These are phyloP conservation scores for Talaromyces verruculosus DNA, from an alignment of 2,329 filamentous ascomycete species.

Conservation along the genomic window DNA sequence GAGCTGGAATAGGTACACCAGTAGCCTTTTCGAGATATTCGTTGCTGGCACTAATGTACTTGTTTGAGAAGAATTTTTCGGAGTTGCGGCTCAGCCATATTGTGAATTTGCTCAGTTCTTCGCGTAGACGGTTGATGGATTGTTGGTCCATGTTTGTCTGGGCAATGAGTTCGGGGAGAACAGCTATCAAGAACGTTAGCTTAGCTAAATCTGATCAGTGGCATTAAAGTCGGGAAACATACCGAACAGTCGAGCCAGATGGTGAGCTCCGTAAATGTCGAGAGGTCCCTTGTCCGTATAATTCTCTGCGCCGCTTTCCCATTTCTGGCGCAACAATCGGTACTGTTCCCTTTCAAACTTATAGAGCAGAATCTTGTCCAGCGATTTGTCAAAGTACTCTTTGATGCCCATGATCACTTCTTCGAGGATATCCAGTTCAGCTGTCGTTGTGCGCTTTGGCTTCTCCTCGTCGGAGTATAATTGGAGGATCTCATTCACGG, in stretches of 20 bases:
- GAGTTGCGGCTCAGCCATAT: slow-evolving; percentile 79
- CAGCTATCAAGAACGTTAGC: slow-evolving; percentile 45
- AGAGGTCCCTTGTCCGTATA: slow-evolving; percentile 68
- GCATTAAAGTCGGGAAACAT: slow-evolving; percentile 38
- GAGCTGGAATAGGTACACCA: slow-evolving; percentile 31
- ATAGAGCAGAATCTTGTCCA: slow-evolving; percentile 88
- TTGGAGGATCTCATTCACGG: slow-evolving; percentile 74
- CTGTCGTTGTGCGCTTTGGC: slow-evolving; percentile 61
- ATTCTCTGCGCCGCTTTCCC: slow-evolving; percentile 62
- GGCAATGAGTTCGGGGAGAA: slow-evolving; percentile 76
- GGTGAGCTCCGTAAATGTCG: slow-evolving; percentile 90
- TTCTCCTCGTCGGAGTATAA: slow-evolving; percentile 74
- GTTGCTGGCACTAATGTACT: slow-evolving; percentile 44
- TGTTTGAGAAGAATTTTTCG: slow-evolving; percentile 66
- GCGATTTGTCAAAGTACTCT: slow-evolving; percentile 89
- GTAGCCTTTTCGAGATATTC: slow-evolving; percentile 41
- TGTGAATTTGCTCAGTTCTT: slow-evolving; percentile 84
- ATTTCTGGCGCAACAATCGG: slow-evolving; percentile 70
- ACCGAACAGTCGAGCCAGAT: slow-evolving; percentile 87
- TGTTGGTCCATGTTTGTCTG: slow-evolving; percentile 98
- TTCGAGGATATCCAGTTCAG: slow-evolving; percentile 80
- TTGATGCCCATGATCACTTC: slow-evolving; percentile 83
- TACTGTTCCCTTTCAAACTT: slow-evolving; percentile 92
- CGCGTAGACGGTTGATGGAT: slow-evolving; percentile 80
- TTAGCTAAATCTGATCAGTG: slow-evolving; percentile 56